phyloP scores from a whole-genome alignment of 805 yeast genomes.

The Saturnispora kantuleensis region DNA sequence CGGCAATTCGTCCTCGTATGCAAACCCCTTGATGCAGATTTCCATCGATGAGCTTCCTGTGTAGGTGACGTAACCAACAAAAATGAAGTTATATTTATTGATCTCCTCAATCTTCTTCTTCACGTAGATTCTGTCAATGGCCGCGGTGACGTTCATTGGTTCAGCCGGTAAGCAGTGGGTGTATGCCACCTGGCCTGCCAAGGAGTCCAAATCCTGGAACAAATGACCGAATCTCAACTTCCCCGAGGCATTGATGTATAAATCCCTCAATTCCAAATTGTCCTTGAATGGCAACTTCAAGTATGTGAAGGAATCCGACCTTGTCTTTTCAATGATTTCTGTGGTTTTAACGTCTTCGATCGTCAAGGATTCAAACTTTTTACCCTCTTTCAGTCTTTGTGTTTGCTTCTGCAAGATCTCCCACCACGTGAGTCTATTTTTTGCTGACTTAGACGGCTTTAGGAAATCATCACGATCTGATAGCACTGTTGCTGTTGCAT shows the following conservation, averaged over 20 bases:
- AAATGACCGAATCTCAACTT: conserved; percentile 85
- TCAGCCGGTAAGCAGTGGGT: conserved; percentile 91
- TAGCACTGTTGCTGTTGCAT: conserved; percentile 61
- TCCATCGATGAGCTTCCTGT: conserved; percentile 96
- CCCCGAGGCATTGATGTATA: conserved; percentile 86
- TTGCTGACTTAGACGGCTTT: conserved; percentile 26
- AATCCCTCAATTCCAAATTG: conserved; percentile 73
- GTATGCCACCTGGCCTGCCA: conserved; percentile 90
- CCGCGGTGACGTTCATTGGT: conserved; percentile 92
- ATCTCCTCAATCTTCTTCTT: conserved; percentile 76
- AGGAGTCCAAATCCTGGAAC: conserved; percentile 87
- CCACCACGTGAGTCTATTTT: conserved; percentile 66
- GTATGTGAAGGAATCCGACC: conserved; percentile 67
- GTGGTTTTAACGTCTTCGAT: conserved; percentile 66
- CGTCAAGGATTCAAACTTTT: conserved; percentile 57
- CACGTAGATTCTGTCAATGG: conserved; percentile 86
- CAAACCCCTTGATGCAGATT: conserved; percentile 80
- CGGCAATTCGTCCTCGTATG: conserved; percentile 51
- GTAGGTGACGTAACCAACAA: conserved; percentile 91
- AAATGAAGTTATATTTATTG: conserved; percentile 59
- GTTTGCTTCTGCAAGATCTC: conserved; percentile 71
- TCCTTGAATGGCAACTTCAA: conserved; percentile 73
- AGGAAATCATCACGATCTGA: conserved; percentile 50
- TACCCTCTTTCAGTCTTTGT: conserved; percentile 63
- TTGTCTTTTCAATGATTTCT: conserved; percentile 59